Evolutionary conservation across 163 green algal species (phyloP), one percentile per base, ranked within the genome.

Genomic region (Scenedesmus sp.): DNA sequence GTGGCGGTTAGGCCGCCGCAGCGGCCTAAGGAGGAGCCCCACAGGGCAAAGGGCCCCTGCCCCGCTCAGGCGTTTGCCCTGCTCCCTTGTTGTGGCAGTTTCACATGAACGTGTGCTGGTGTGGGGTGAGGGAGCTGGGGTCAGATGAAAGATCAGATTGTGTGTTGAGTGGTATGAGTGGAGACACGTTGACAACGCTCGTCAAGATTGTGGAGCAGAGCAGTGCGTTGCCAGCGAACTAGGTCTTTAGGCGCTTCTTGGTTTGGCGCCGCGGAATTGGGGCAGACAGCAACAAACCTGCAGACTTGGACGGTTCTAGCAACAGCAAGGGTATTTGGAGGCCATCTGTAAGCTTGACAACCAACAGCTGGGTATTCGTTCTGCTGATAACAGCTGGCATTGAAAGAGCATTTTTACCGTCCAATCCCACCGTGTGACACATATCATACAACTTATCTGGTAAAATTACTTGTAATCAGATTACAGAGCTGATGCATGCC

Each of bases 1-100:
- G 65, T 76, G 30, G 65, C 30, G 65, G 40, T 40, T 76, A 76
- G 65, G 65, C 65, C 65, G 65, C 65, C 65, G 65, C 30, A 76
- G 65, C 65, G 65, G 65, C 65, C 65, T 76, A 76, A 76, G 65
- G 65, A 76, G 65, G 65, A 40, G 65, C 65, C 65, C 65, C 65
- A 40, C 15, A 76, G 65, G 65, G 65, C 65, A 7, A 40, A 76
- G 65, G 65, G 65, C 65, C 65, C 65, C 65, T 40, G 30, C 65
- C 65, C 65, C 65, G 65, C 65, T 40, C 65, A 76, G 30, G 65
- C 65, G 65, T 76, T 76, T 76, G 65, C 65, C 65, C 65, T 76
- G 59, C 65, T 76, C 65, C 65, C 65, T 76, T 76, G 65, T 76
- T 40, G 30, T 76, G 26, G 65, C 65, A 40, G 30, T 76, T 76